These are phyloP conservation scores for Leptographium wingfieldii DNA, from an alignment of 2,329 filamentous ascomycete species.

Conservation along the genomic window DNA sequence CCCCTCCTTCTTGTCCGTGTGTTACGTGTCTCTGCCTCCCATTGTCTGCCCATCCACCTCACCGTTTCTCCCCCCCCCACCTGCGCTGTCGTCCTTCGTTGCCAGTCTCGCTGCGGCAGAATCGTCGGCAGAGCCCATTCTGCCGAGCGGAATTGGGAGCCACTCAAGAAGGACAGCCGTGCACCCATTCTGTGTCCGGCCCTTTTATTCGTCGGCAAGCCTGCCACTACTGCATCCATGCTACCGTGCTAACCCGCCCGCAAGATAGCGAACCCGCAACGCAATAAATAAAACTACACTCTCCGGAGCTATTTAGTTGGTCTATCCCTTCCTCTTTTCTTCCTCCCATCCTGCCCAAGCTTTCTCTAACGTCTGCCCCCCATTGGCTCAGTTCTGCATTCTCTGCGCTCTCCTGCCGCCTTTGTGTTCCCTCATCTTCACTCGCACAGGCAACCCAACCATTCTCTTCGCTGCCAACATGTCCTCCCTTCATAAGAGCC, in stretches of 20 bases:
- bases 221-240: not conserved
- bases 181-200: not conserved
- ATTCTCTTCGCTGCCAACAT: slow-evolving; percentile 27
- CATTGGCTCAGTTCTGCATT: not conserved
- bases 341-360: not conserved
- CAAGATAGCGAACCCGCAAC: not conserved
- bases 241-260: not conserved
- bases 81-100: too few species aligned
- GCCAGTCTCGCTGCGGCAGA: too few species aligned
- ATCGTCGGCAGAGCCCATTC: too few species aligned
- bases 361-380: not conserved
- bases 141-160: too few species aligned
- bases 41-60: too few species aligned
- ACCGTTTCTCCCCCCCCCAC: too few species aligned
- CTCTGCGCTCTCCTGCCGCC: not conserved
- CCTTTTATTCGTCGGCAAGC: not conserved
- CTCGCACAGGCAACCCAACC: too few species aligned
- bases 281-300: not conserved
- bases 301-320: not conserved
- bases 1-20: too few species aligned
- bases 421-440: not conserved
- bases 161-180: too few species aligned
- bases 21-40: too few species aligned
- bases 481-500: slow-evolving; percentile 56
- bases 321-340: not conserved